These are phyloP conservation scores for Fusarium dlaminii DNA, from an alignment of 2,329 filamentous ascomycete species.

Conservation along the genomic window DNA sequence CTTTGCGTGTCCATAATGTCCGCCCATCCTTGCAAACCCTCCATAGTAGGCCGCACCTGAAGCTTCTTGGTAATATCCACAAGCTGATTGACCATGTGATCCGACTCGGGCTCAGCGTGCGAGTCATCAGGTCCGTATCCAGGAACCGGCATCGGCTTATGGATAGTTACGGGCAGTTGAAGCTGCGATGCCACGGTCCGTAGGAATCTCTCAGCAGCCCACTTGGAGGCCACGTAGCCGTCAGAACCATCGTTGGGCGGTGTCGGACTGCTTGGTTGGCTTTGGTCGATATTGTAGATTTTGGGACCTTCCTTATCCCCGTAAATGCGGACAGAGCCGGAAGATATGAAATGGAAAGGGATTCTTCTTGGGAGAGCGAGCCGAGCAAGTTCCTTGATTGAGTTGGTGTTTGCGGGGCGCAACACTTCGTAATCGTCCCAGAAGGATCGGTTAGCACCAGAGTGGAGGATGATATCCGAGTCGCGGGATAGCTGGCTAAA, in stretches of 20 bases:
- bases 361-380: neutral
- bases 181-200: too few relatives aligned
- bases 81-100: too few relatives aligned
- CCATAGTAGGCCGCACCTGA: too few relatives aligned
- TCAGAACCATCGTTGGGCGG: neutral
- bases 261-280: neutral
- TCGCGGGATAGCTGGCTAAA: neutral
- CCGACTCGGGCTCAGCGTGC: too few relatives aligned
- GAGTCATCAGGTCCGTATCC: too few relatives aligned
- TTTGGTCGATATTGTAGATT: neutral
- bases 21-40: too few relatives aligned
- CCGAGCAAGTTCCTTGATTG: neutral
- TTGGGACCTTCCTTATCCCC: neutral
- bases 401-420: neutral
- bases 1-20: too few relatives aligned
- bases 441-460: neutral
- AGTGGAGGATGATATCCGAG: neutral
- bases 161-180: too few relatives aligned
- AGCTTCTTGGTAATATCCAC: too few relatives aligned
- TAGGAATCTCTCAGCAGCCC: neutral
- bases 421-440: neutral
- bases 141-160: too few relatives aligned
- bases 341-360: neutral
- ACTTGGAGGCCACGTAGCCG: neutral
- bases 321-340: neutral